phyloP scores from a whole-genome alignment of 805 yeast genomes.

The Hanseniaspora taiwanica region DNA sequence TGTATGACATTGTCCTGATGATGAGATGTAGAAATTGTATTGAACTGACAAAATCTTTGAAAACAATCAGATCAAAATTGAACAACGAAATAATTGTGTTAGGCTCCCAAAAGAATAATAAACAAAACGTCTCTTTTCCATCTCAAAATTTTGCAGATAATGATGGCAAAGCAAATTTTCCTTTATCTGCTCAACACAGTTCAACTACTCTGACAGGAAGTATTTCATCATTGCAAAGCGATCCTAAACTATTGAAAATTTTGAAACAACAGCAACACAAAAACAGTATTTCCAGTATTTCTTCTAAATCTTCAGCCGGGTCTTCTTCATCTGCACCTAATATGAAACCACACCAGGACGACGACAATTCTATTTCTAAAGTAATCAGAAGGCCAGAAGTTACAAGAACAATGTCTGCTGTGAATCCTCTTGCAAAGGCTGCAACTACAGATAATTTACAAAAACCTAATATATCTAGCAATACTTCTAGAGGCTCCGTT shows the following conservation, averaged over 20 bases:
- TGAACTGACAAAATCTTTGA: constrained; percentile 16
- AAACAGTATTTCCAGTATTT: not conserved
- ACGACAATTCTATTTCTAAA: no score
- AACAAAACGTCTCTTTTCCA: not conserved
- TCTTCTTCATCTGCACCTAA: not conserved
- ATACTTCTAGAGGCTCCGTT: no score
- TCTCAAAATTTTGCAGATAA: no score
- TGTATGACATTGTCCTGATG: constrained; percentile 52
- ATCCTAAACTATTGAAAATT: not conserved
- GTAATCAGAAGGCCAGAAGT: no score
- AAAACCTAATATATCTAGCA: no score
- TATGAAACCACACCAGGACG: no score
- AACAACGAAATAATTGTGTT: constrained; percentile 7
- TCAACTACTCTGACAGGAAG: not conserved
- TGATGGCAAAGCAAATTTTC: not conserved
- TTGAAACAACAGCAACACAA: not conserved
- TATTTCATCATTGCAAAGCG: not conserved
- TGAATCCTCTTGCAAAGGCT: no score
- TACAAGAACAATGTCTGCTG: no score
- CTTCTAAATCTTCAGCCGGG: not conserved
- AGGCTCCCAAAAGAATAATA: constrained; percentile 6
- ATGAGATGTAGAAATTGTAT: constrained; percentile 22
- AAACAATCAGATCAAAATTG: constrained; percentile 12
- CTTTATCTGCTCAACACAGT: not conserved
- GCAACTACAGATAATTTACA: no score